A percentile compares a stretch with the other conserved stretches of the same genome.
Conservation (phyloP, 495 filamentous ascomycete genomes). For the Aspergillus sparsus region DNA sequence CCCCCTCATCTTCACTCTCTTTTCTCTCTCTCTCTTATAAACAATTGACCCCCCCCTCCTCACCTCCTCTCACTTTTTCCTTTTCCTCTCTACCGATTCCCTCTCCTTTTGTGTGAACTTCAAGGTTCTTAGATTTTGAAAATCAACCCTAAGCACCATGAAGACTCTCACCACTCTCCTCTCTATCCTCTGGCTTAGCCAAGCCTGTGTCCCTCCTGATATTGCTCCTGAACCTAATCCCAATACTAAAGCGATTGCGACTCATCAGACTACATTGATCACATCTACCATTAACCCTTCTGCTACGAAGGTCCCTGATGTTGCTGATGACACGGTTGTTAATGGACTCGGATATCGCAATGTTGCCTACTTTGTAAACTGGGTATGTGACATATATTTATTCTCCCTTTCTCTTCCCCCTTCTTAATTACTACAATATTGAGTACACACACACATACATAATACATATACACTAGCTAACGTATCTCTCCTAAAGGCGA, state of each 20-base stretch:
- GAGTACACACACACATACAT: background rate
- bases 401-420: background rate
- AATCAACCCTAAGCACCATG: background rate
- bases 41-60: background rate
- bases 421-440: background rate
- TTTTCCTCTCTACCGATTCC: background rate
- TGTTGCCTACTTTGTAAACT: constrained; percentile 87
- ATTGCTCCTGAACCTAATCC: background rate
- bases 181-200: constrained; percentile 2
- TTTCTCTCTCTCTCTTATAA: background rate
- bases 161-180: constrained; percentile 8
- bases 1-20: background rate
- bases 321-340: background rate
- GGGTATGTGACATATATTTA: constrained; percentile 37
- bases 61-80: background rate
- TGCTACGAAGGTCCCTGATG: background rate
- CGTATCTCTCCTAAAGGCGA: constrained; percentile 10
- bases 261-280: background rate
- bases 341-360: constrained; percentile 54
- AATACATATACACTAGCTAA: background rate
- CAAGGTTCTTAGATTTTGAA: constrained; percentile 1
- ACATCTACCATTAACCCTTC: background rate
- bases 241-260: background rate
- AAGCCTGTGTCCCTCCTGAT: background rate
- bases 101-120: background rate